A percentile compares a stretch with the other conserved stretches of the same genome.
Conservation (phyloP, 345 rosid species). For the Geranium brycei region DNA sequence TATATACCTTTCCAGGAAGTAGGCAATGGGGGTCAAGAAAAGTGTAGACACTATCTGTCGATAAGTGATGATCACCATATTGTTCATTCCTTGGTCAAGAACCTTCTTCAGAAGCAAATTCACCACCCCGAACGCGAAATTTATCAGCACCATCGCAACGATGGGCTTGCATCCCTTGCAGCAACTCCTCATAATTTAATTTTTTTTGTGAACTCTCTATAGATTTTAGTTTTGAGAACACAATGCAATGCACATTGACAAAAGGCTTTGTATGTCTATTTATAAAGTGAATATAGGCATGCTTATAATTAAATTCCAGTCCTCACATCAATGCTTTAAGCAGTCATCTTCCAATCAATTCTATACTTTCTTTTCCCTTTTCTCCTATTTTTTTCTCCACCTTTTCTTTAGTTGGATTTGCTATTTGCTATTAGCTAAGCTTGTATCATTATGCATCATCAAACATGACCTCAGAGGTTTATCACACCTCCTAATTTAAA, state of each 20-base stretch:
- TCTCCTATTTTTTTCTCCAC: not conserved
- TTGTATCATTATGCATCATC: not conserved
- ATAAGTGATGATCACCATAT: slow-evolving; percentile 46
- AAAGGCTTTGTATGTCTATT: slow-evolving; percentile 2
- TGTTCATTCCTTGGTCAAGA: slow-evolving; percentile 37
- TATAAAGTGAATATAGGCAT: slow-evolving; percentile 9
- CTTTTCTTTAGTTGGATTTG: not conserved
- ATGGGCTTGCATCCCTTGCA: slow-evolving; percentile 25
- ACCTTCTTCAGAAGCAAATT: slow-evolving; percentile 55
- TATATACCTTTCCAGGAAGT: slow-evolving; percentile 43
- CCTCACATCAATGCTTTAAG: slow-evolving; percentile 17
- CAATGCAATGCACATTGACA: not conserved
- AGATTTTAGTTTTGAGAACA: not conserved
- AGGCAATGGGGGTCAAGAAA: slow-evolving; percentile 46
- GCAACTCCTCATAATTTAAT: no score
- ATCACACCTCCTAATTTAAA: no score
- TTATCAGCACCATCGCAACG: slow-evolving; percentile 32
- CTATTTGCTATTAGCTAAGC: not conserved
- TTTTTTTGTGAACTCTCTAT: slow-evolving; percentile 2
- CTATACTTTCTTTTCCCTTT: slow-evolving; percentile 2
- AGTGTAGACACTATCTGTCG: slow-evolving; percentile 39
- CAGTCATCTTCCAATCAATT: slow-evolving; percentile 3
- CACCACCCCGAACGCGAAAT: slow-evolving; percentile 36
- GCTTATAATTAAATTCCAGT: slow-evolving; percentile 16
- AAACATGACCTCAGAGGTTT: no score